A percentile compares a stretch with the other conserved stretches of the same genome.
Evolutionary conservation across 345 rosid species (phyloP).

Genomic region (Pseudoturritis turrita): DNA sequence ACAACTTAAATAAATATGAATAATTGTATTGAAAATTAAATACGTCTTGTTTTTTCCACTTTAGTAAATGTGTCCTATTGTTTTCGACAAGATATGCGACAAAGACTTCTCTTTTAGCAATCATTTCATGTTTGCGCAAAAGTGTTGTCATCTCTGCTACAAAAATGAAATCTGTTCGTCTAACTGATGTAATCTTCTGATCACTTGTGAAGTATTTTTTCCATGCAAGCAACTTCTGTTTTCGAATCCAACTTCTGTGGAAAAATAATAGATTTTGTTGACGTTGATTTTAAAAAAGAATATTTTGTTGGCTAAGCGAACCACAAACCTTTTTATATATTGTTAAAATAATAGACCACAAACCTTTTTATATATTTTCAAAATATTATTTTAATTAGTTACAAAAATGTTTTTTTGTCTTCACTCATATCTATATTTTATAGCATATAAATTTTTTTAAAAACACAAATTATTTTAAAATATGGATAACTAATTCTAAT

Average conservation of each 20-base stretch:
- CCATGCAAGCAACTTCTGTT: background rate
- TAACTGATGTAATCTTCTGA: background rate
- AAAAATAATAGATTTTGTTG: background rate
- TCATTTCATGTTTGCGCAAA: background rate
- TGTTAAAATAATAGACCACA: no score
- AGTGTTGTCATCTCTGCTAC: background rate
- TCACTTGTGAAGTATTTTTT: background rate
- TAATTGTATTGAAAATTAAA: no score
- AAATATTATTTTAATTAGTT: no score
- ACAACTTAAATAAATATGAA: no score
- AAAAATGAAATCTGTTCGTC: background rate
- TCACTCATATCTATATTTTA: no score
- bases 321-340: background rate
- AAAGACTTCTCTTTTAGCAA: background rate
- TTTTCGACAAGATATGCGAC: background rate
- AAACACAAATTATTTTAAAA: no score
- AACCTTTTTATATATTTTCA: no score
- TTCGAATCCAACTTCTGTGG: background rate
- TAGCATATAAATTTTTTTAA: no score
- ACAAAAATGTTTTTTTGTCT: no score
- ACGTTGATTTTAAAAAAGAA: background rate
- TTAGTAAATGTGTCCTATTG: background rate
- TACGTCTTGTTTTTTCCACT: background rate
- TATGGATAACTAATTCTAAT: no score
- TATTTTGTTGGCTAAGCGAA: background rate